These are phyloP conservation scores for Hemerocallis citrina DNA, from an alignment of 106 monocot species.

Conservation along the genomic window DNA sequence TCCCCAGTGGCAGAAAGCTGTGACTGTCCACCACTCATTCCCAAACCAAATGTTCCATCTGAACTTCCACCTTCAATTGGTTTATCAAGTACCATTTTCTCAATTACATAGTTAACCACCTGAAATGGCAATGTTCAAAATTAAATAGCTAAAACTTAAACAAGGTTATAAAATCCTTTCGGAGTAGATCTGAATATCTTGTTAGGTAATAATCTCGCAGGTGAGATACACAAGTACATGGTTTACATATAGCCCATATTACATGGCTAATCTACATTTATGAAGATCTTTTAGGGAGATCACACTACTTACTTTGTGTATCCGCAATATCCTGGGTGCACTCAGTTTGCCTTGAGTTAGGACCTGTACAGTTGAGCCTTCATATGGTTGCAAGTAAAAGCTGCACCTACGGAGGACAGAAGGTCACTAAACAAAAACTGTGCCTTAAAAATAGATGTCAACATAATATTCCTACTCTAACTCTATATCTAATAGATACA, in stretches of 20 bases:
- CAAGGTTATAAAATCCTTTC: not conserved
- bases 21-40: constrained; percentile 24
- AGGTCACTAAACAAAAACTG: not conserved
- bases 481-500: no score
- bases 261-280: not conserved
- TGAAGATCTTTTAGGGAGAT: not conserved
- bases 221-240: not conserved
- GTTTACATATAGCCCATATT: not conserved
- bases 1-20: constrained; percentile 33
- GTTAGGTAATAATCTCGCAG: not conserved
- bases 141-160: not conserved
- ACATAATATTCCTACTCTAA: no score
- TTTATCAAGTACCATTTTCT: constrained; percentile 63
- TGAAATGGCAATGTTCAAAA: constrained; percentile 15
- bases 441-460: not conserved
- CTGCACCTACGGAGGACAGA: constrained; percentile 60
- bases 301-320: constrained; percentile 74
- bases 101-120: constrained; percentile 63
- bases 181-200: not conserved
- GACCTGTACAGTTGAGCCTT: constrained; percentile 68
- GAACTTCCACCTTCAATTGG: constrained; percentile 33
- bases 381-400: constrained; percentile 92
- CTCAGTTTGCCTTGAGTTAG: constrained; percentile 91
- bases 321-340: constrained; percentile 89
- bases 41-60: constrained; percentile 32